Evolutionary conservation across 345 rosid species (phyloP), one percentile per base, ranked within the genome.

Genomic region (Eucalyptus regnans): DNA sequence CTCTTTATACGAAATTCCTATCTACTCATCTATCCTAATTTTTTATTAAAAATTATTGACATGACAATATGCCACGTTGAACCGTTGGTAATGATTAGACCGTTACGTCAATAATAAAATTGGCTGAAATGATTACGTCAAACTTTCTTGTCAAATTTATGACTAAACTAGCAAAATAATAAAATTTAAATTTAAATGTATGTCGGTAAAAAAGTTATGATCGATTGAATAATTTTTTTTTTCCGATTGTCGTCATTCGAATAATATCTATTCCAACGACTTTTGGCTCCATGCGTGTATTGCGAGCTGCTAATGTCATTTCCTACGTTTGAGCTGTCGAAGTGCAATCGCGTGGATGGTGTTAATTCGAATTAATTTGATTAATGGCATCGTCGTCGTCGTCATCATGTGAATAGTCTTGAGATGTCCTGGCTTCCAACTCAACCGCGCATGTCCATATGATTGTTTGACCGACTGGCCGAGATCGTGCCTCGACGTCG

Each of bases 111-210:
- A 7, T 15, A 11, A 31, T 8, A 66, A 15, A 66, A 7, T 66
- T 66, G 2, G 7, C 0, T 3, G 0, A n/a, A 15, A 4, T 7
- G 5, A 25, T 0, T 64, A 4, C 2, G 8, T 7, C 0, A 17
- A n/a, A n/a, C 1, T 68, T 31, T 68, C 6, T 8, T 4, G 2
- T 2, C 16, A 31, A 66, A 8, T 66, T 31, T 16, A 66, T 0
- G 7, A n/a, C 1, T 14, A n/a, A n/a, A 66, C 5, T 66, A 16
- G 8, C 1, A 15, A 68, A 31, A 33, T 8, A 33, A 3, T 18
- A 9, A 71, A 71, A 37, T 68, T 33, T 4, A 9, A 1, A 8
- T 5, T 1, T 20, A 2, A 33, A 68, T 68, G 20, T 3, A 33
- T 0, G 12, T 68, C 6, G 6, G 4, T 8, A 33, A 0, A 17